These are phyloP conservation scores for Abrus pulchellus DNA, from an alignment of 306 rosid genomes.

Conservation along the genomic window DNA sequence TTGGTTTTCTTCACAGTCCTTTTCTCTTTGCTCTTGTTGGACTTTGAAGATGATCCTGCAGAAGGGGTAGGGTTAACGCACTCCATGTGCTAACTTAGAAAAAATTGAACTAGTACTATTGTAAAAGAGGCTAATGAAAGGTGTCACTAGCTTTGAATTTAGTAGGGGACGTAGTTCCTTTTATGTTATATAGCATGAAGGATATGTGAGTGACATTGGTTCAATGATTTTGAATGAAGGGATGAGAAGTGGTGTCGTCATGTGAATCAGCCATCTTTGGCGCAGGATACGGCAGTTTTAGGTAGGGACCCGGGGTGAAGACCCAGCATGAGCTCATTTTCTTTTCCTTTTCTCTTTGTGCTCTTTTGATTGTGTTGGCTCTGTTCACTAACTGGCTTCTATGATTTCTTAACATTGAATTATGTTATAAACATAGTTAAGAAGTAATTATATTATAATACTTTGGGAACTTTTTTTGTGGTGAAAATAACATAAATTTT, in stretches of 20 bases:
- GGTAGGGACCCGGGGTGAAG: constrained; percentile 56
- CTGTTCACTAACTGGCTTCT: not conserved
- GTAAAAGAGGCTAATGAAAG: constrained; percentile 12
- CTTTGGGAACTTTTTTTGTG: too few relatives aligned
- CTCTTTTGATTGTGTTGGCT: constrained; percentile 33
- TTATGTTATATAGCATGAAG: constrained; percentile 42
- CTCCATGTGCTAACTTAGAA: constrained; percentile 58
- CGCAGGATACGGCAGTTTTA: constrained; percentile 78
- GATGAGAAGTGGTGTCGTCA: constrained; percentile 54
- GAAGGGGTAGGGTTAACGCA: constrained; percentile 50
- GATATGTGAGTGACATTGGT: constrained; percentile 28
- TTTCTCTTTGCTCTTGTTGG: constrained; percentile 41
- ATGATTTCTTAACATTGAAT: constrained; percentile 9
- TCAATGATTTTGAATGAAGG: constrained; percentile 50
- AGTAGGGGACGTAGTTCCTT: not conserved
- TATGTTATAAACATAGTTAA: not conserved
- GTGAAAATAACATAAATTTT: too few relatives aligned
- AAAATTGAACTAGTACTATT: not conserved
- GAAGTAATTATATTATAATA: not conserved
- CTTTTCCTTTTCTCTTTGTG: constrained; percentile 39
- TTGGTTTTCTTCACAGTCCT: constrained; percentile 51
- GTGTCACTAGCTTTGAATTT: constrained; percentile 16
- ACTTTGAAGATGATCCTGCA: constrained; percentile 53
- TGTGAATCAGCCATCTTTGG: constrained; percentile 83
- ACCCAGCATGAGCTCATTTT: constrained; percentile 31